Conservation (phyloP, 176 grass and related monocot genomes). For the Aegilops speltoides region DNA sequence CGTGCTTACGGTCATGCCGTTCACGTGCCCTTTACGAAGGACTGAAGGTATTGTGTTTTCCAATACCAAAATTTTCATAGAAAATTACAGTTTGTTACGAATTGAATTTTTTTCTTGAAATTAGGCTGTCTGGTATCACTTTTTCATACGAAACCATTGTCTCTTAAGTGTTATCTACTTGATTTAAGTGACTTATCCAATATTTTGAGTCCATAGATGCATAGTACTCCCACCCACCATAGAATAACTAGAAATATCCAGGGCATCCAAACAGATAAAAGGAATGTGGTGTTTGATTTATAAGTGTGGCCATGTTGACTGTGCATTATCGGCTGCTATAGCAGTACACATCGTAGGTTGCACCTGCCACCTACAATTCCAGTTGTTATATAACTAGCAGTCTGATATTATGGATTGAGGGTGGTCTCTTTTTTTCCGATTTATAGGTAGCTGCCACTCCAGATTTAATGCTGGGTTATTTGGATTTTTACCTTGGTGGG, state of each 20-base stretch:
- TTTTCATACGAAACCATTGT: neutral
- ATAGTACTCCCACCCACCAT: neutral
- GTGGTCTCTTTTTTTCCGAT: constrained; percentile 24
- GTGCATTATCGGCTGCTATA: constrained; percentile 4
- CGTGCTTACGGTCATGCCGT: constrained; percentile 87
- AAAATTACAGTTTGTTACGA: neutral
- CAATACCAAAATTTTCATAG: neutral
- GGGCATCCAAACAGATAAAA: constrained; percentile 9
- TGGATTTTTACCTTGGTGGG: constrained; percentile 96
- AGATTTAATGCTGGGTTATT: constrained; percentile 92
- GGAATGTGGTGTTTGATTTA: neutral
- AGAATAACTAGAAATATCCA: neutral
- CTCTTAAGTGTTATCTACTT: constrained; percentile 1
- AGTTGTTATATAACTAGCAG: neutral
- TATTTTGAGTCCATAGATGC: neutral
- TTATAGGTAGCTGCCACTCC: constrained; percentile 81
- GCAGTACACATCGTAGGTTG: neutral
- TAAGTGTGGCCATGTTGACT: neutral
- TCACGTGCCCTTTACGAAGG: constrained; percentile 98
- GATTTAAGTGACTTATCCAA: constrained; percentile 18
- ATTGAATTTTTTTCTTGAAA: neutral
- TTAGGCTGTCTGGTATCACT: neutral
- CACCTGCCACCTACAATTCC: neutral
- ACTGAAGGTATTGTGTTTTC: constrained; percentile 67
- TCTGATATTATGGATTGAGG: constrained; percentile 23